Base-by-base conservation (phyloP, 2,329 filamentous ascomycete species). In the Aotearoamyces nothofagi region DNA sequence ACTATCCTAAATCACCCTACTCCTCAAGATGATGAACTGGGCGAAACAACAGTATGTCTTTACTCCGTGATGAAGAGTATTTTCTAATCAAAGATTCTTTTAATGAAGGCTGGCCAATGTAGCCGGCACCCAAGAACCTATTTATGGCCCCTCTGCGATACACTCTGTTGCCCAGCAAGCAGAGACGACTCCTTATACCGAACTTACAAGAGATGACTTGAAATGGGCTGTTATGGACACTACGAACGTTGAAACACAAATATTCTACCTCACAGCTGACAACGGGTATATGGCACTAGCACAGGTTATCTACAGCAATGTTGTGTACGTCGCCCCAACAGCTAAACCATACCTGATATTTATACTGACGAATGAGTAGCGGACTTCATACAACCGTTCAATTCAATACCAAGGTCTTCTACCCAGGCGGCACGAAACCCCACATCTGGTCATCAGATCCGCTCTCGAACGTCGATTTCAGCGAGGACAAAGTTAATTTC, bases 281-380 rank as follows among this genome's bases (percentile, higher is more conserved):
- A 71, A 62, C 35, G 90, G 90, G 28, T 66, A 76, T 38, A 55
- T 86, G 39, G 81, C 68, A 30, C 69, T 93, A 55, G 72, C 71
- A 35, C 90, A 98, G 64, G 68, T 96, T 56, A 93, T 98, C 53
- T 93, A 96, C 65, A 96, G 81, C 63, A 94, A 93, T 57, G 80
- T 98, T 52, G 78, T 72, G 86, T 94, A 74, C 56, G 77, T 23
- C 4, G 9, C 5, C 29, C 29, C 38, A 31, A 46, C 17, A 14
- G 7, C 4, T 15, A n/a, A n/a, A n/a, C n/a, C 9, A 27, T 47
- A 19, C 41, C 35, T 27, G 33, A 24, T 38, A 37, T 30, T 17
- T 35, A 11, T 36, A 40, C 44, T 46, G 19, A 47, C 16, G 25
- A 20, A 24, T 38, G 11, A 34, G 41, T 51, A 93, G 86, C 44